These are phyloP conservation scores for Zarea fungicola DNA, from an alignment of 2,329 filamentous ascomycete genomes.

Conservation along the genomic window DNA sequence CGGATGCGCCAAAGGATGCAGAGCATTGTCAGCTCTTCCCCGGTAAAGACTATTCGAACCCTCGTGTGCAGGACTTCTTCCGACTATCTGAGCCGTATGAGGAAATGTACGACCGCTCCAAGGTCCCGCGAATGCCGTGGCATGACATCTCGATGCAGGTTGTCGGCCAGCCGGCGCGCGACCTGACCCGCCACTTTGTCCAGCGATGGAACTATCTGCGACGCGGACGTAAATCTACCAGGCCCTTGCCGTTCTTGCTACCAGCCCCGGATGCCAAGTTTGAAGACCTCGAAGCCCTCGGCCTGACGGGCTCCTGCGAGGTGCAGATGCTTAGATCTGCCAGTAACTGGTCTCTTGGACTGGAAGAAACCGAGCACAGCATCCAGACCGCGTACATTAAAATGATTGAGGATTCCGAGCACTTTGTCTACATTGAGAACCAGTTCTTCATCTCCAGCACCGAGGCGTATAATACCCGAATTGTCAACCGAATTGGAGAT, in stretches of 20 bases:
- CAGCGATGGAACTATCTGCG: conserved; percentile 98
- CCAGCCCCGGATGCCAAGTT: conserved; percentile 88
- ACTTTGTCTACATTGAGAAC: conserved; percentile 98
- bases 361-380: conserved; percentile 82
- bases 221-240: conserved; percentile 84
- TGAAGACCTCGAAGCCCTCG: conserved; percentile 79
- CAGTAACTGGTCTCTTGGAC: conserved; percentile 85
- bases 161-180: conserved; percentile 88
- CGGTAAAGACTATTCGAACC: conserved; percentile 97
- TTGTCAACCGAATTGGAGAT: conserved; percentile 91
- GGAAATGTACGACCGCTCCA: conserved; percentile 94
- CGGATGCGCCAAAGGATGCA: conserved; percentile 71
- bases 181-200: conserved; percentile 92
- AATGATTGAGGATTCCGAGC: conserved; percentile 89
- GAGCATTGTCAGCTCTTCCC: conserved; percentile 96
- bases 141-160: conserved; percentile 98
- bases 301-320: conserved; percentile 89
- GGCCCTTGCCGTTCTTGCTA: conserved; percentile 87
- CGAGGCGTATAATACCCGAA: conserved; percentile 78
- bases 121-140: conserved; percentile 94
- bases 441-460: conserved; percentile 97
- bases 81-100: conserved; percentile 90
- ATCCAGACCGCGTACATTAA: conserved; percentile 95
- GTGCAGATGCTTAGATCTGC: conserved; percentile 93
- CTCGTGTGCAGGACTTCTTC: conserved; percentile 92